Conservation (phyloP, 306 rosid genomes). For the Dicorynia guianensis region DNA sequence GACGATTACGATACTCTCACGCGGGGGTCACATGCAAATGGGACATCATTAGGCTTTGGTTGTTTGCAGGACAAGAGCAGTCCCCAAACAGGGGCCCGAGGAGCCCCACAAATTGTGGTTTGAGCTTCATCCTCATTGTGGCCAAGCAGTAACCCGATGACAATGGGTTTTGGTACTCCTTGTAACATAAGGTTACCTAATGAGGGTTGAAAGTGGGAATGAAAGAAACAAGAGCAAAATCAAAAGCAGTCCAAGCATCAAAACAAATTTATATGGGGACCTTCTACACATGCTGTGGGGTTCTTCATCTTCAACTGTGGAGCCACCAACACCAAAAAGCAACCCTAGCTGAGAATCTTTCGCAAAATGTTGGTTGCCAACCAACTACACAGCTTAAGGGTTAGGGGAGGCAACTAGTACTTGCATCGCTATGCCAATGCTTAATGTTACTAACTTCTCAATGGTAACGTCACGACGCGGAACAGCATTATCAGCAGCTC, state of each 20-base stretch:
- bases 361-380: constrained; percentile 49
- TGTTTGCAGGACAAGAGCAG: constrained; percentile 48
- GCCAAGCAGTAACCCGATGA: constrained; percentile 76
- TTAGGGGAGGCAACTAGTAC: too few relatives aligned
- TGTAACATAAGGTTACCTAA: constrained; percentile 66
- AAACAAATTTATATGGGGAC: constrained; percentile 76
- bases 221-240: constrained; percentile 84
- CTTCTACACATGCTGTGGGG: constrained; percentile 91
- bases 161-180: constrained; percentile 80
- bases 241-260: constrained; percentile 62
- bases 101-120: constrained; percentile 55
- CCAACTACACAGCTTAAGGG: too few relatives aligned
- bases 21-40: constrained; percentile 91
- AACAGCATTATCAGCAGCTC: too few relatives aligned
- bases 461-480: too few relatives aligned
- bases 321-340: constrained; percentile 59
- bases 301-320: constrained; percentile 57
- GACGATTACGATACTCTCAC: constrained; percentile 78
- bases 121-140: constrained; percentile 55
- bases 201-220: constrained; percentile 59
- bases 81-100: background rate
- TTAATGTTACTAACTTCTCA: too few relatives aligned
- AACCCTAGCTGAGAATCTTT: constrained; percentile 50
- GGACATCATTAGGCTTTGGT: constrained; percentile 53
- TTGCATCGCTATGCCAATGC: too few relatives aligned